Conservation (phyloP, 2,329 filamentous ascomycete species). For the Cladosporium sp. region DNA sequence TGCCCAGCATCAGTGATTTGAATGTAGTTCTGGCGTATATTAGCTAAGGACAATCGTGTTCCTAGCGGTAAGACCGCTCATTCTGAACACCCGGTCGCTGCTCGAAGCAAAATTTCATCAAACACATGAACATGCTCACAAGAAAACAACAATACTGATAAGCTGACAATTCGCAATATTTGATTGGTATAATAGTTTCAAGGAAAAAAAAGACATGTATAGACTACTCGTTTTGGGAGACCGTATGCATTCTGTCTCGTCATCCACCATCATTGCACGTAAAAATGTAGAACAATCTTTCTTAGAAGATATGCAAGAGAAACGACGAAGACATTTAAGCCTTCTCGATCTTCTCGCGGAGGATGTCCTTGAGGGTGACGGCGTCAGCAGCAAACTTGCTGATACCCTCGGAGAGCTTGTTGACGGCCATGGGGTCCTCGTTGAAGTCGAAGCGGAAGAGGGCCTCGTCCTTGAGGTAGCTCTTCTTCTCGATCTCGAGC, state of each 20-base stretch:
- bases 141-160: neutral
- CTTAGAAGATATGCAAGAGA: neutral
- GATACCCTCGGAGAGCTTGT: constrained; percentile 99
- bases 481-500: constrained; percentile 82
- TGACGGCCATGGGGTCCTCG: constrained; percentile 98
- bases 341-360: constrained; percentile 75
- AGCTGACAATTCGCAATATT: constrained; percentile 3
- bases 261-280: constrained; percentile 20
- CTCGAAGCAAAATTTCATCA: neutral
- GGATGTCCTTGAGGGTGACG: constrained; percentile 86
- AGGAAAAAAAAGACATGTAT: constrained; percentile 4
- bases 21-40: neutral
- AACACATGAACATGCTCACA: neutral
- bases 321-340: constrained; percentile 7
- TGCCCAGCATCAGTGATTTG: neutral
- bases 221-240: constrained; percentile 12
- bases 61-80: neutral
- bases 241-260: constrained; percentile 15
- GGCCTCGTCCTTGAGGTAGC: constrained; percentile 86
- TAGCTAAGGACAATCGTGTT: neutral
- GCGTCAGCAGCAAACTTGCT: constrained; percentile 98
- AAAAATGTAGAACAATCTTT: constrained; percentile 11
- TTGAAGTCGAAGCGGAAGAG: constrained; percentile 99
- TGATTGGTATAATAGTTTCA: constrained; percentile 16
- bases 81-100: neutral